These are phyloP conservation scores for Tulasnella sp. DNA, from an alignment of 768 basidiomycete genomes.

Conservation along the genomic window DNA sequence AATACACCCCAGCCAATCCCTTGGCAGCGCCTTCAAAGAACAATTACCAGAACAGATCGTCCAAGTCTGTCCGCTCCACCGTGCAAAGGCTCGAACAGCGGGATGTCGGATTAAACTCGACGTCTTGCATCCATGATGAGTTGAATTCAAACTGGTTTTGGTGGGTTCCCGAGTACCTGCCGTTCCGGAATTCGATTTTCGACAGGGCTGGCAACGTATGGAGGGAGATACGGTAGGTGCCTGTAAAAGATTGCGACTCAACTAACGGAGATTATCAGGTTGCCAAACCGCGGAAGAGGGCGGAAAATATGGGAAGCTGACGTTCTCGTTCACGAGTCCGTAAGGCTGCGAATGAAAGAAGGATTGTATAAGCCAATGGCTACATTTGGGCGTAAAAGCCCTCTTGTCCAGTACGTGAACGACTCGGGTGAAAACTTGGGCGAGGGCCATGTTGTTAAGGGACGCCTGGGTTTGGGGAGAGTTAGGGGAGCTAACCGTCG, in stretches of 20 bases:
- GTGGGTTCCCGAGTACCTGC: background rate
- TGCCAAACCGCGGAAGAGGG: background rate
- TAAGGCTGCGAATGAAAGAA: background rate
- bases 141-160: background rate
- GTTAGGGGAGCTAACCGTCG: background rate
- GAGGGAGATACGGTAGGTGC: background rate
- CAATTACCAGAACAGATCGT: background rate
- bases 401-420: background rate
- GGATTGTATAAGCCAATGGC: background rate
- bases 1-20: background rate
- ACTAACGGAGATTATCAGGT: background rate
- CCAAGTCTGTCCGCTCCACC: background rate
- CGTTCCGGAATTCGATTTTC: background rate
- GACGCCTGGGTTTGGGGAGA: background rate
- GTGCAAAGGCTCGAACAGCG: background rate
- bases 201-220: background rate
- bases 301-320: background rate
- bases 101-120: background rate
- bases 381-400: background rate
- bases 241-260: background rate
- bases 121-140: background rate
- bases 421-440: background rate
- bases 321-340: background rate
- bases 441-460: background rate
- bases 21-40: background rate